These are phyloP conservation scores for Saccharomycopsis hybrid DNA, from an alignment of 1,139 yeast species.

Conservation along the genomic window DNA sequence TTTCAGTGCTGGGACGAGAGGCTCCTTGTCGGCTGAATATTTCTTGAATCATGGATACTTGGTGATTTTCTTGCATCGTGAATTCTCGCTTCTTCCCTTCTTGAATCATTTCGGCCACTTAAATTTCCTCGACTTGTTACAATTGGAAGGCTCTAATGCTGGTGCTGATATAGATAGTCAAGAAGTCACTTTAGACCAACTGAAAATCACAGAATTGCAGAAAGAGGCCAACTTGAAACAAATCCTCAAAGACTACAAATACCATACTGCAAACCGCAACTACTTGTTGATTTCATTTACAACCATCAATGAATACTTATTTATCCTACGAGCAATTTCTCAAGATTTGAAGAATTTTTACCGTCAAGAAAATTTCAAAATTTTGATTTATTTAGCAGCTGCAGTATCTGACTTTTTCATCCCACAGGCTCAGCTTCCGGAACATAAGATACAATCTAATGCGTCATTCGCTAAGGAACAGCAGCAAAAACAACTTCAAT, in stretches of 20 bases:
- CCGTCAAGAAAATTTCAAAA: slow-evolving; percentile 39
- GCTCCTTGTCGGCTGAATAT: slow-evolving; percentile 93
- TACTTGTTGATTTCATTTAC: slow-evolving; percentile 80
- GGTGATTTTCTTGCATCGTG: slow-evolving; percentile 87
- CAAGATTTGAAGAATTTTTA: slow-evolving; percentile 41
- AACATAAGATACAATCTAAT: slow-evolving; percentile 87
- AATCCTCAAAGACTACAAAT: slow-evolving; percentile 11
- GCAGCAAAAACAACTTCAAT: slow-evolving; percentile 14
- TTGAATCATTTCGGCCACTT: slow-evolving; percentile 85
- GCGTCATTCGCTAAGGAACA: slow-evolving; percentile 8
- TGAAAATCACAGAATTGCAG: background rate
- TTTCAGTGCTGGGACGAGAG: slow-evolving; percentile 96
- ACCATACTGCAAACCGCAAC: slow-evolving; percentile 37
- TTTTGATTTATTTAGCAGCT: slow-evolving; percentile 86
- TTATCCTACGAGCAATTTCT: slow-evolving; percentile 69
- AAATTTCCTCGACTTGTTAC: slow-evolving; percentile 71
- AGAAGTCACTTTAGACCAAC: slow-evolving; percentile 1
- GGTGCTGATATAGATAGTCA: too few species aligned
- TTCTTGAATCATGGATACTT: slow-evolving; percentile 82
- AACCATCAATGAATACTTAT: slow-evolving; percentile 88
- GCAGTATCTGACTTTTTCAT: slow-evolving; percentile 96
- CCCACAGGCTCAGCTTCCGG: slow-evolving; percentile 79
- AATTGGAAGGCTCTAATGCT: slow-evolving; percentile 26
- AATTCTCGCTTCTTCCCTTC: slow-evolving; percentile 84
- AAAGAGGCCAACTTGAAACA: slow-evolving; percentile 3